Conservation (phyloP, 768 basidiomycete genomes). For the Amanita brunnescens region DNA sequence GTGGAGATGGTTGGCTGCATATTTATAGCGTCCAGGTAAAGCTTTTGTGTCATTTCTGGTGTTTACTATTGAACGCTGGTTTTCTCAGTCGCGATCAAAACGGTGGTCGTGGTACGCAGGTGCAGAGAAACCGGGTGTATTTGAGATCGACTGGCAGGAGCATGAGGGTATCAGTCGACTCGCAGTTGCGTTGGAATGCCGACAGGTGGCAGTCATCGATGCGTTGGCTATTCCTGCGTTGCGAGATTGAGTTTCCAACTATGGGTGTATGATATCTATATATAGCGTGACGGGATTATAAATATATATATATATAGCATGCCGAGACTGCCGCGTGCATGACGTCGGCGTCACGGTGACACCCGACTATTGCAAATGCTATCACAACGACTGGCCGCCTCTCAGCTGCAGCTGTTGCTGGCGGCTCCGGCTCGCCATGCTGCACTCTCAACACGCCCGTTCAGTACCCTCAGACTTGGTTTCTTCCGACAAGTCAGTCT, state of each 20-base stretch:
- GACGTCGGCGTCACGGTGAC: constrained; percentile 13
- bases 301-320: constrained; percentile 4
- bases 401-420: neutral
- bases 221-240: constrained; percentile 37
- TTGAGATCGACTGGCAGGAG: constrained; percentile 70
- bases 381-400: neutral
- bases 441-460: neutral
- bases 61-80: neutral
- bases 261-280: neutral
- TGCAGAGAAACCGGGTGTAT: constrained; percentile 52
- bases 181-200: constrained; percentile 61
- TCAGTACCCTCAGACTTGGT: neutral
- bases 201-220: constrained; percentile 62
- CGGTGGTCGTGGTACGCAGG: constrained; percentile 60
- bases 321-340: no score
- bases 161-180: constrained; percentile 46
- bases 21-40: constrained; percentile 63
- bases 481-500: neutral
- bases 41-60: neutral
- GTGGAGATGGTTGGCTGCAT: constrained; percentile 69
- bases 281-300: no score
- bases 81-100: constrained; percentile 33
- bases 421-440: neutral
- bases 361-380: neutral
- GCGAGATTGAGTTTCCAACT: constrained; percentile 5